phyloP scores from a whole-genome alignment of 73 alveolate genomes.

The Paramecium tetraurelia region DNA sequence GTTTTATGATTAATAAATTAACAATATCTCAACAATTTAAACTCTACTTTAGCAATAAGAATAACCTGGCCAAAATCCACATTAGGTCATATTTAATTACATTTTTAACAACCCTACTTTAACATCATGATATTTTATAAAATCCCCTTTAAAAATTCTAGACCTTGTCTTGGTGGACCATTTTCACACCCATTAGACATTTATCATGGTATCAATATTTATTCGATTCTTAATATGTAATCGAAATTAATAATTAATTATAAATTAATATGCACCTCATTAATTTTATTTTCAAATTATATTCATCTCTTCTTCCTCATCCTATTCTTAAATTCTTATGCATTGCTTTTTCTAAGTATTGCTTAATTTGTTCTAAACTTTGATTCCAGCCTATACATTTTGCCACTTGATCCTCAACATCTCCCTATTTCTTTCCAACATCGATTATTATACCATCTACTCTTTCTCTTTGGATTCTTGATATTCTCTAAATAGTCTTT shows the following conservation, averaged over 20 bases:
- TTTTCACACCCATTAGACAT: not conserved
- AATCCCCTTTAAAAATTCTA: no score
- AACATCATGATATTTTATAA: no score
- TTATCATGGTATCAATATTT: no score
- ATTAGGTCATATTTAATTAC: no score
- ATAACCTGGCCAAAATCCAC: not conserved
- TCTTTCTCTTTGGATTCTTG: not conserved
- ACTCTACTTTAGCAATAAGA: not conserved
- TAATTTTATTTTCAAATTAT: not conserved
- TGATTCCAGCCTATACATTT: not conserved
- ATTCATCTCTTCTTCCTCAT: not conserved
- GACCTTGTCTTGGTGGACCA: no score
- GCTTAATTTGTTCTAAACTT: not conserved
- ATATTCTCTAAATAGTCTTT: not conserved
- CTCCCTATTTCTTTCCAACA: not conserved
- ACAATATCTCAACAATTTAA: not conserved
- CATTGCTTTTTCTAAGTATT: not conserved
- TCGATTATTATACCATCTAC: not conserved
- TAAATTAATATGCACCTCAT: not conserved
- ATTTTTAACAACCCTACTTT: no score
- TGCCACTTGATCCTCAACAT: not conserved
- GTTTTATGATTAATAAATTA: not conserved
- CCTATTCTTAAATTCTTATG: not conserved
- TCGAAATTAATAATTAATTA: not conserved
- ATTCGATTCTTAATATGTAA: not conserved